phyloP scores from a whole-genome alignment of 2,329 filamentous ascomycete genomes.

The Exophiala dermatitidis region DNA sequence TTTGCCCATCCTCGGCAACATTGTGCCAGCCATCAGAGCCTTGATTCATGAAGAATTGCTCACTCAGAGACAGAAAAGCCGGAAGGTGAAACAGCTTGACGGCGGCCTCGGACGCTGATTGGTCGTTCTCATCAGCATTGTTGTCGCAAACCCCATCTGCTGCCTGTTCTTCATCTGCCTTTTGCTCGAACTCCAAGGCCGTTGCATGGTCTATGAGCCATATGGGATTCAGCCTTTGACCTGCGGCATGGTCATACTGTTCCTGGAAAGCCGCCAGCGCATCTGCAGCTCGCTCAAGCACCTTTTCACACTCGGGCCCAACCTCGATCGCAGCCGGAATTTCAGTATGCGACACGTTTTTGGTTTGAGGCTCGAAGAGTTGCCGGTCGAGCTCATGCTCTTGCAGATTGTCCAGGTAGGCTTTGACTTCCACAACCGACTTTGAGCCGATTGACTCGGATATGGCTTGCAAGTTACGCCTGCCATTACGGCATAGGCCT shows the following conservation, averaged over 20 bases:
- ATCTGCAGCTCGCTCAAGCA: conserved; percentile 63
- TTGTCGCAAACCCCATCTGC: conserved; percentile 4
- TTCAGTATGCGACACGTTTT: conserved; percentile 46
- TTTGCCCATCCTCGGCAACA: conserved; percentile 46
- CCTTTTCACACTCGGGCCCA: conserved; percentile 55
- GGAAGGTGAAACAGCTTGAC: conserved; percentile 49
- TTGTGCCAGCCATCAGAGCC: conserved; percentile 52
- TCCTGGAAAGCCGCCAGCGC: conserved; percentile 59
- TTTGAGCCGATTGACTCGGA: conserved; percentile 61
- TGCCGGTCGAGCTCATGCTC: conserved; percentile 41
- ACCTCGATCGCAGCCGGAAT: conserved; percentile 68
- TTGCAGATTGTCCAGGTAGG: conserved; percentile 60
- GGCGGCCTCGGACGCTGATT: neutral
- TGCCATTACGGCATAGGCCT: conserved; percentile 57
- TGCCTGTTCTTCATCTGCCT: conserved; percentile 3
- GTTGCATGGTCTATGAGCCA: conserved; percentile 55
- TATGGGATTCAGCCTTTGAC: conserved; percentile 40
- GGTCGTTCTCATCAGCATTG: neutral
- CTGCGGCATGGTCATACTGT: conserved; percentile 52
- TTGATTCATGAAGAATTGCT: conserved; percentile 66
- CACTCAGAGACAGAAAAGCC: conserved; percentile 58
- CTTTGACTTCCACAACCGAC: conserved; percentile 62
- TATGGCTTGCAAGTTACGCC: conserved; percentile 56
- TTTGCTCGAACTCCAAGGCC: conserved; percentile 13
- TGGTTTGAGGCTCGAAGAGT: conserved; percentile 30